phyloP scores from a whole-genome alignment of 2,329 filamentous ascomycete species.

The Fusarium metavorans region DNA sequence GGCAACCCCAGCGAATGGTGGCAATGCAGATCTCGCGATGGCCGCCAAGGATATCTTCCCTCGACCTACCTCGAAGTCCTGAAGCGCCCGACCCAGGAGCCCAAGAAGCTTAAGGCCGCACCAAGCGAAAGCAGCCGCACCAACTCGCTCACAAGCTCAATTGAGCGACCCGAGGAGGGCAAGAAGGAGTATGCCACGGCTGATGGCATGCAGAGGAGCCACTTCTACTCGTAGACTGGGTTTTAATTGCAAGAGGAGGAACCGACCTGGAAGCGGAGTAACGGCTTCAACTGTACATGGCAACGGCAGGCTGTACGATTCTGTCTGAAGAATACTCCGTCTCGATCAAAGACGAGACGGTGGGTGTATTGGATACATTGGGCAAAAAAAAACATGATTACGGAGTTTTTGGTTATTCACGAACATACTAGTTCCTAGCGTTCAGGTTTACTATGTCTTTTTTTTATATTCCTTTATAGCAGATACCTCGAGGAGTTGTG shows the following conservation, averaged over 20 bases:
- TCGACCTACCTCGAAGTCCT: conserved; percentile 88
- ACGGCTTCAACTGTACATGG: conserved; percentile 12
- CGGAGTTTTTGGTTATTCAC: conserved; percentile 41
- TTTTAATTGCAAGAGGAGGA: not conserved
- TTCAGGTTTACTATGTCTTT: conserved; percentile 32
- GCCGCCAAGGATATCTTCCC: conserved; percentile 90
- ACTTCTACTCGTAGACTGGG: conserved; percentile 64
- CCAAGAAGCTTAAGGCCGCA: conserved; percentile 65
- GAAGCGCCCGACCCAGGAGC: conserved; percentile 62
- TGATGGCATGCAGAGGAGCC: conserved; percentile 69
- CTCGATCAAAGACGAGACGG: conserved; percentile 19
- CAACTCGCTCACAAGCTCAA: conserved; percentile 63
- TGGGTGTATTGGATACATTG: conserved; percentile 41
- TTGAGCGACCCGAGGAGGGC: conserved; percentile 52
- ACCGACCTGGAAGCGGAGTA: not conserved
- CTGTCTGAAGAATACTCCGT: conserved; percentile 31
- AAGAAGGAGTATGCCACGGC: conserved; percentile 66
- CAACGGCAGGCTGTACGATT: conserved; percentile 36
- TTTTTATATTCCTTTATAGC: not conserved
- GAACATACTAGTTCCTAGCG: conserved; percentile 43
- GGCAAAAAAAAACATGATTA: conserved; percentile 41
- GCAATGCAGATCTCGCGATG: conserved; percentile 91
- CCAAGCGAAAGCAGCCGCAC: conserved; percentile 61
- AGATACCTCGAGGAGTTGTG: conserved; percentile 15
- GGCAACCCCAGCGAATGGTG: conserved; percentile 97